phyloP scores from a whole-genome alignment of 352 stramenopile species.

The Globisporangium takayamanum region DNA sequence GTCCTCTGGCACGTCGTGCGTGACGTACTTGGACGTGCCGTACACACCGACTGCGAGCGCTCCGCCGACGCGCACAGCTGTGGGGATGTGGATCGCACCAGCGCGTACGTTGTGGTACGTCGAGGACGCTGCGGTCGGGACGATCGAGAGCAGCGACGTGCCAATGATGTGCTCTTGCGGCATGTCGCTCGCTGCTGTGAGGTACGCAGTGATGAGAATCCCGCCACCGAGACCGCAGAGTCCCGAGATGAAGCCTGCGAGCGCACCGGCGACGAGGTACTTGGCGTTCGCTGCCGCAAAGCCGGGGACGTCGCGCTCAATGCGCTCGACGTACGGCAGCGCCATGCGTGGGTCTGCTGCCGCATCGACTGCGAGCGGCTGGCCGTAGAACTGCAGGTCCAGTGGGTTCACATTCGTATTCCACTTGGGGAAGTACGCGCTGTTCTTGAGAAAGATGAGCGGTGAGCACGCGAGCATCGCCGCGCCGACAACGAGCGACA shows the following conservation, averaged over 20 bases:
- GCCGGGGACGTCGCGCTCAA: conserved; percentile 25
- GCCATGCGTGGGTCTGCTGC: conserved; percentile 7
- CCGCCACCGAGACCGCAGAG: conserved; percentile 76
- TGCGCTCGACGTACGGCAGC: conserved; percentile 39
- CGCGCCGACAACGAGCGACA: conserved; percentile 68
- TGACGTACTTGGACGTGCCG: conserved; percentile 81
- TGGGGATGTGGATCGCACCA: conserved; percentile 75
- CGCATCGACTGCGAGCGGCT: conserved; percentile 2
- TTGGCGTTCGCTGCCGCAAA: conserved; percentile 65
- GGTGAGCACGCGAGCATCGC: conserved; percentile 77
- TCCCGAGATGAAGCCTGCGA: conserved; percentile 78
- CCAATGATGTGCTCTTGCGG: conserved; percentile 77
- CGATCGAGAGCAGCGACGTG: conserved; percentile 77
- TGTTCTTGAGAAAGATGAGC: conserved; percentile 83
- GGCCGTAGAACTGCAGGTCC: conserved; percentile 75
- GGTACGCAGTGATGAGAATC: conserved; percentile 83
- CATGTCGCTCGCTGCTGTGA: conserved; percentile 84
- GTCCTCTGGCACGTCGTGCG: conserved; percentile 69
- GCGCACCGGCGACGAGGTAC: conserved; percentile 66
- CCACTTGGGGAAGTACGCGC: conserved; percentile 67
- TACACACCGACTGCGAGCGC: conserved; percentile 59
- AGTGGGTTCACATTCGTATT: conserved; percentile 42
- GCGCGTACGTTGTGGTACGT: conserved; percentile 77
- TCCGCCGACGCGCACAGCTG: conserved; percentile 54
- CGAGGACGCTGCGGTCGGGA: conserved; percentile 72